Percentiles rank a stretch among this genome's conserved stretches.
Evolutionary conservation across 208 protist genomes (phyloP).

Genomic region (Acanthamoeba castellanii): DNA sequence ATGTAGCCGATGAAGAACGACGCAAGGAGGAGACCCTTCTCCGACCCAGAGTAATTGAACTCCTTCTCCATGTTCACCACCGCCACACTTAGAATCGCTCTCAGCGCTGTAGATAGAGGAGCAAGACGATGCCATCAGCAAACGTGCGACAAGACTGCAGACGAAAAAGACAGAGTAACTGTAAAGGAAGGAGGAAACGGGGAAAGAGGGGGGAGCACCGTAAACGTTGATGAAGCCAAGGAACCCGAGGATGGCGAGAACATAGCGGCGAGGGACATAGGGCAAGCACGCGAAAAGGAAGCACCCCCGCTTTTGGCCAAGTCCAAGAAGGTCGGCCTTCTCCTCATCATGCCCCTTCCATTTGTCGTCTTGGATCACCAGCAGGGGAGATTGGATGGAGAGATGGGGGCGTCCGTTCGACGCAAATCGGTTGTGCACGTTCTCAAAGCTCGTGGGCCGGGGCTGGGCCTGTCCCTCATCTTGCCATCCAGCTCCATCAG

Average conservation of each 20-base stretch:
- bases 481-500: too few relatives aligned
- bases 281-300: not conserved
- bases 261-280: conserved; percentile 40
- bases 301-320: not conserved
- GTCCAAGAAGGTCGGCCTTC: not conserved
- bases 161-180: not conserved
- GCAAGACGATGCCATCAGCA: not conserved
- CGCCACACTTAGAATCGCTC: conserved; percentile 65
- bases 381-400: not conserved
- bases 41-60: conserved; percentile 23
- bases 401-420: not conserved
- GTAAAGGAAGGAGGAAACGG: not conserved
- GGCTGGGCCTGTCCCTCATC: too few relatives aligned
- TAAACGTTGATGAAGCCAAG: conserved; percentile 73
- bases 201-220: not conserved
- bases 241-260: conserved; percentile 31
- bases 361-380: not conserved
- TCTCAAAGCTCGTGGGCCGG: too few relatives aligned
- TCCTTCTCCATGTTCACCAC: conserved; percentile 68
- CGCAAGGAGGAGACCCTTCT: conserved; percentile 52
- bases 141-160: too few relatives aligned
- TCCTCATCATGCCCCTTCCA: not conserved
- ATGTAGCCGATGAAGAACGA: conserved; percentile 72
- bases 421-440: too few relatives aligned
- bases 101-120: not conserved